phyloP scores from a whole-genome alignment of 176 grass and related monocot genomes.

The Oryza glumipatula region DNA sequence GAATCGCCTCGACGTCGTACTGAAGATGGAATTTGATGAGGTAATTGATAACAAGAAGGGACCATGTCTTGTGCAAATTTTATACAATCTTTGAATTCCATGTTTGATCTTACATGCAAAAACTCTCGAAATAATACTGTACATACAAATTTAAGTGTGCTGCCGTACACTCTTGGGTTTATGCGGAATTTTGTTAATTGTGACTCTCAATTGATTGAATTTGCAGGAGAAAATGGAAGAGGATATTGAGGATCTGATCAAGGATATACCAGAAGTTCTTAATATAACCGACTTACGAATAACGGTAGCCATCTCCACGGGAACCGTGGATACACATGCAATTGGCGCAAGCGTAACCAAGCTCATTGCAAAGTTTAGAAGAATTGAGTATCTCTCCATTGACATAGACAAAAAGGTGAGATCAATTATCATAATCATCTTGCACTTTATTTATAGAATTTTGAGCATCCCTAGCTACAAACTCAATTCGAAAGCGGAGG shows the following conservation, averaged over 20 bases:
- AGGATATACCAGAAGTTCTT: background rate
- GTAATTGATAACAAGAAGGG: background rate
- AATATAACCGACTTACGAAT: constrained; percentile 11
- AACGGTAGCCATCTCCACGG: background rate
- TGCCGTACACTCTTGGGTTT: too few relatives aligned
- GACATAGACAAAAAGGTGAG: background rate
- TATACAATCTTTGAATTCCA: background rate
- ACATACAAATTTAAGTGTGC: too few relatives aligned
- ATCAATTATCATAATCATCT: background rate
- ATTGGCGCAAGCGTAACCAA: constrained; percentile 11
- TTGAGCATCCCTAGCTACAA: too few relatives aligned
- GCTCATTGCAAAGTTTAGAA: constrained; percentile 1
- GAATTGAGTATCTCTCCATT: background rate
- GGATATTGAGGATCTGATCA: background rate
- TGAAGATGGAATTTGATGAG: background rate
- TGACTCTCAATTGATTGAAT: background rate
- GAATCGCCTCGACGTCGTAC: background rate
- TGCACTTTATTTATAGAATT: too few relatives aligned
- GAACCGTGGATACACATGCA: background rate
- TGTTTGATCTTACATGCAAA: background rate
- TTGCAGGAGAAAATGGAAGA: background rate
- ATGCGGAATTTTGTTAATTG: background rate
- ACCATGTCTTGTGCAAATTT: background rate
- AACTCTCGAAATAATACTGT: background rate
- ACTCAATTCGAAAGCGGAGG: too few relatives aligned